Evolutionary conservation across 2,329 filamentous ascomycete species (phyloP), one percentile per base, ranked within the genome.

Genomic region (Rasamsonia emersonii): DNA sequence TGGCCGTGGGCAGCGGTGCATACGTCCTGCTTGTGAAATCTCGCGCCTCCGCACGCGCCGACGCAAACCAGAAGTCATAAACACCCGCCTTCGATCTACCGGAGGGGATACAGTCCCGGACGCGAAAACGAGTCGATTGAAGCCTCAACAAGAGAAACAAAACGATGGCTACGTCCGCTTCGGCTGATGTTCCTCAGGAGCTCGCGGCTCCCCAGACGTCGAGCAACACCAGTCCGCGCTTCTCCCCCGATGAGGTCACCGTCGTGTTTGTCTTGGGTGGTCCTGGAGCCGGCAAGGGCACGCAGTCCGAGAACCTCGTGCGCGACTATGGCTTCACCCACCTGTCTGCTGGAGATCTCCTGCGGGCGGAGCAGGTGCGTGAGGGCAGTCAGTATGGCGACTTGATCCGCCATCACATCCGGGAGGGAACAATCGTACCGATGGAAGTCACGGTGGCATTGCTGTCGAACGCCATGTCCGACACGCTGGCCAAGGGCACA

Each of bases 391-490:
- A 95, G 61, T 96, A 93, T 58, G 91, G 91, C 56, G 77, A 86
- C 44, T 73, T 96, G 65, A 98, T 98, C 73, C 81, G 81, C 58
- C 74, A 81, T 47, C 88, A 91, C 67, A 98, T 98, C 70, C 84
- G 82, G 54, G 81, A 98, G 57, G 91, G 91, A 38, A 78, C 78
- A 48, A 98, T 98, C 59, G 91, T 98, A 42, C 91, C 91, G n/a
- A 93, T 94, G 85, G 89, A 96, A 61, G 86, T 96, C 30, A 98
- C 91, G 4, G 82, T 98, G 38, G 81, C 88, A 50, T 67, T 98
- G 20, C 74, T 98, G 25, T 88, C 95, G 64, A 93, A 94, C 61
- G 86, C 88, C 37, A 96, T 98, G 85, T 71, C 70, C 35, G 76
- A 73, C 6, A 70, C 74, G 9, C 75, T 94, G 32, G 53, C 68